Evolutionary conservation across 140 eudicot genomes (phyloP).

Genomic region (Bidens hawaiensis): DNA sequence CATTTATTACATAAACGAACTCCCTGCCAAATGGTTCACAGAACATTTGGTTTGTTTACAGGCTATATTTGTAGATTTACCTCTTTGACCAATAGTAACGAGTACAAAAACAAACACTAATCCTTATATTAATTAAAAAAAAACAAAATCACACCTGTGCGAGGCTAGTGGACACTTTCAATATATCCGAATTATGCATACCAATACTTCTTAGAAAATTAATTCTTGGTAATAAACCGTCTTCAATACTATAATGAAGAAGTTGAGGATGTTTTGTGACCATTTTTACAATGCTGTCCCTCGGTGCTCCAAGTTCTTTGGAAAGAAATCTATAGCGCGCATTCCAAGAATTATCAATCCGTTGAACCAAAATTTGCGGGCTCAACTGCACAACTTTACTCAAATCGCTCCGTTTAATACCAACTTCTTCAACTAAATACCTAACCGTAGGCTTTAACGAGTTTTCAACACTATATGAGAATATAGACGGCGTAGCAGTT

Average conservation of each 20-base stretch:
- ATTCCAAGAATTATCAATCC: constrained; percentile 83
- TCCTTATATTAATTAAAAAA: not conserved
- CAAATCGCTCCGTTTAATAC: constrained; percentile 63
- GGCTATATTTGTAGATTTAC: not conserved
- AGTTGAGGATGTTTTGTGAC: constrained; percentile 89
- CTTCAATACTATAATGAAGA: constrained; percentile 93
- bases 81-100: not conserved
- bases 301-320: constrained; percentile 84
- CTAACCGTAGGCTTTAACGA: constrained; percentile 86
- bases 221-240: constrained; percentile 79
- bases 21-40: too few species aligned
- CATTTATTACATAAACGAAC: too few species aligned
- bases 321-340: constrained; percentile 60
- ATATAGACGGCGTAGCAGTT: constrained; percentile 79
- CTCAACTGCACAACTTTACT: constrained; percentile 92
- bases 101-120: not conserved
- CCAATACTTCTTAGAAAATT: constrained; percentile 90
- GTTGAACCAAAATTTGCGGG: constrained; percentile 85
- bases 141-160: constrained; percentile 54
- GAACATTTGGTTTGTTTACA: too few species aligned
- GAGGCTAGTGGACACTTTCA: constrained; percentile 82
- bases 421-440: constrained; percentile 90
- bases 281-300: constrained; percentile 86
- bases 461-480: constrained; percentile 83
- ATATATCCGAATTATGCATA: constrained; percentile 69